Evolutionary conservation across 192 early-diverging fungal genomes (phyloP).

Genomic region (Rhizoclosmatium globosum): DNA sequence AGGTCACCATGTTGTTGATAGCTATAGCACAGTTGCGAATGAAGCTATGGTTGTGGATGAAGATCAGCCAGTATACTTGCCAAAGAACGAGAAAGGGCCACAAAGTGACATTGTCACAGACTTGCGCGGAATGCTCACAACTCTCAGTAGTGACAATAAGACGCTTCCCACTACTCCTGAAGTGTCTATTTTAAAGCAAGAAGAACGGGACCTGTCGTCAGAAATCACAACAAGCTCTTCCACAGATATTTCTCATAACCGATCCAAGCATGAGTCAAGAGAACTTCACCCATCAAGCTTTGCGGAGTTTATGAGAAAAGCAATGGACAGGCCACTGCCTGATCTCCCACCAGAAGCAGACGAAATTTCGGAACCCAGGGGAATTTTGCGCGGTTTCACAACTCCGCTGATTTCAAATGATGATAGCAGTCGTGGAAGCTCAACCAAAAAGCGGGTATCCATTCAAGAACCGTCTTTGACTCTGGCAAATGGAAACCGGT

Average conservation of each 20-base stretch:
- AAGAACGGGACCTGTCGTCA: background rate
- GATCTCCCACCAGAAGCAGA: background rate
- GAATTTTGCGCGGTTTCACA: background rate
- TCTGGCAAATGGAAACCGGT: background rate
- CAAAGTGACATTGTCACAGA: background rate
- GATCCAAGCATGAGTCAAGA: background rate
- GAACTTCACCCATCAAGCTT: background rate
- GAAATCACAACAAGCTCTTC: background rate
- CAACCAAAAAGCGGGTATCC: slow-evolving; percentile 16
- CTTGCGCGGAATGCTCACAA: background rate
- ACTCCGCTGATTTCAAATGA: background rate
- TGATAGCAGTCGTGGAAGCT: slow-evolving; percentile 1
- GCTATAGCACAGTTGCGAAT: background rate
- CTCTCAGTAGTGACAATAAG: background rate
- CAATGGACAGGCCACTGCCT: background rate
- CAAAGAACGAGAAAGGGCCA: background rate
- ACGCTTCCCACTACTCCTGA: slow-evolving; percentile 13
- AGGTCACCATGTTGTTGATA: background rate
- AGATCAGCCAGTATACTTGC: background rate
- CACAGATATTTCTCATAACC: background rate
- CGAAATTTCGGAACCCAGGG: background rate
- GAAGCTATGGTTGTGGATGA: background rate
- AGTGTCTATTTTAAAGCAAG: background rate
- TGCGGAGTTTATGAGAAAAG: slow-evolving; percentile 13
- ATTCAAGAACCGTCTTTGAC: slow-evolving; percentile 12